Conservation (phyloP, 2,329 filamentous ascomycete species). For the Blastomyces gilchristii region DNA sequence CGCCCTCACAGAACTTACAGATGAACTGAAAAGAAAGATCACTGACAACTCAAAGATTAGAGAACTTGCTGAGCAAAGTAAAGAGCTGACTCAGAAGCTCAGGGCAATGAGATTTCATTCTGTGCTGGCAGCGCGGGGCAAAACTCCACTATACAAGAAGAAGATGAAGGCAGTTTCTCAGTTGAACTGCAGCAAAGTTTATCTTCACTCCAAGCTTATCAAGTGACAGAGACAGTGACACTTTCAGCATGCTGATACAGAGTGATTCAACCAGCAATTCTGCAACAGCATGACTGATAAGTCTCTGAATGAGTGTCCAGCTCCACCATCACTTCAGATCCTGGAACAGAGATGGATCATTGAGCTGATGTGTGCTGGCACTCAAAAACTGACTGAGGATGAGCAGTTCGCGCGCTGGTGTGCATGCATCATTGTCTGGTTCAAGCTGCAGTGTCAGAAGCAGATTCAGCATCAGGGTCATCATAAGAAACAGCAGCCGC, state of each 20-base stretch:
- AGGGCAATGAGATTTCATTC: too few relatives aligned
- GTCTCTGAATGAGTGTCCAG: neutral
- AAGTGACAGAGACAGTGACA: conserved; percentile 12
- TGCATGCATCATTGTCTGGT: neutral
- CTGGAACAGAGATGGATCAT: conserved; percentile 13
- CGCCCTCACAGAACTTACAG: conserved; percentile 13
- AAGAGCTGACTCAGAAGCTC: too few relatives aligned
- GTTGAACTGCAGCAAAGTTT: conserved; percentile 14
- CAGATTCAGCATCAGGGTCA: neutral
- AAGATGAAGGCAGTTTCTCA: conserved; percentile 13
- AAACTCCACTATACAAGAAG: neutral
- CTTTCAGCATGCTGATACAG: conserved; percentile 18
- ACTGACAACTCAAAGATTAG: conserved; percentile 10
- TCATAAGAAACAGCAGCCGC: neutral
- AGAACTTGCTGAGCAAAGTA: neutral
- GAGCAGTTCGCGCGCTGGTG: neutral
- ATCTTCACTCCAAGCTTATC: conserved; percentile 8
- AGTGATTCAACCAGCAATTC: conserved; percentile 17
- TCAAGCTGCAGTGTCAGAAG: neutral
- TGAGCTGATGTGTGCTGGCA: neutral
- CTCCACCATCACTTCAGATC: conserved; percentile 10
- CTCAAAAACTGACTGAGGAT: neutral
- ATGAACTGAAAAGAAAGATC: conserved; percentile 9
- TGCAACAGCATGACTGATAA: neutral
- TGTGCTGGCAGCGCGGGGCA: too few relatives aligned